These are phyloP conservation scores for Aspergillus pseudoglaucus DNA, from an alignment of 2,329 filamentous ascomycete species.

Conservation along the genomic window DNA sequence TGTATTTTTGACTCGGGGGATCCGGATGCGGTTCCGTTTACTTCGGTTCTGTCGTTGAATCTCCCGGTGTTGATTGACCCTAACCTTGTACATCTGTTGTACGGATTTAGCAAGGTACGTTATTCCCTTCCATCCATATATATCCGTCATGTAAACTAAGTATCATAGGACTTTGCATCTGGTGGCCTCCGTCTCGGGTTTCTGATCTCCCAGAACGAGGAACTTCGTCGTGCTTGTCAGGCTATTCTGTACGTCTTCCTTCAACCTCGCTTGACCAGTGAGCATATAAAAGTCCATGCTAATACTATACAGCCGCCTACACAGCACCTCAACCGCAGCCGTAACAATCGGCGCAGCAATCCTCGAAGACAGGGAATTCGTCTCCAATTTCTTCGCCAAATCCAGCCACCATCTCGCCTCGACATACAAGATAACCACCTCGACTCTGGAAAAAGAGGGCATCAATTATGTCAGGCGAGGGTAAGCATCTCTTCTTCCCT, in stretches of 20 bases:
- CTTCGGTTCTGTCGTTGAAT: constrained; percentile 42
- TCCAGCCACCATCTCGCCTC: constrained; percentile 16
- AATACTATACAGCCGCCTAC: constrained; percentile 16
- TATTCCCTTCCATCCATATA: background rate
- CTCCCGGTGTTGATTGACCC: constrained; percentile 41
- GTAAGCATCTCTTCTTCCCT: constrained; percentile 11
- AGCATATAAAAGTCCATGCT: background rate
- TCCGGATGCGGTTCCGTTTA: constrained; percentile 33
- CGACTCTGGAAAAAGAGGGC: constrained; percentile 27
- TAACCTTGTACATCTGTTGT: constrained; percentile 45
- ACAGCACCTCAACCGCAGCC: constrained; percentile 19
- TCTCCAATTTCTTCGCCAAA: constrained; percentile 22
- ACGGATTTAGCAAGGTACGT: constrained; percentile 34
- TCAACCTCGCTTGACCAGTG: no score
- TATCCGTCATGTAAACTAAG: background rate
- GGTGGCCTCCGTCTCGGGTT: constrained; percentile 25
- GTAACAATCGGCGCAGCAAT: constrained; percentile 25
- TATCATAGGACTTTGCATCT: constrained; percentile 23
- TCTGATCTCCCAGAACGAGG: constrained; percentile 18
- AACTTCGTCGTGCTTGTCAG: constrained; percentile 21
- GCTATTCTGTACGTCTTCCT: constrained; percentile 16
- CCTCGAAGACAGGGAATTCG: constrained; percentile 31
- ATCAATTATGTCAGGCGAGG: constrained; percentile 33
- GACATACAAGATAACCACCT: constrained; percentile 23
- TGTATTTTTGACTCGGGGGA: constrained; percentile 42